Base-by-base conservation (phyloP, 331 rosid species). In the Malus hybrid region DNA sequence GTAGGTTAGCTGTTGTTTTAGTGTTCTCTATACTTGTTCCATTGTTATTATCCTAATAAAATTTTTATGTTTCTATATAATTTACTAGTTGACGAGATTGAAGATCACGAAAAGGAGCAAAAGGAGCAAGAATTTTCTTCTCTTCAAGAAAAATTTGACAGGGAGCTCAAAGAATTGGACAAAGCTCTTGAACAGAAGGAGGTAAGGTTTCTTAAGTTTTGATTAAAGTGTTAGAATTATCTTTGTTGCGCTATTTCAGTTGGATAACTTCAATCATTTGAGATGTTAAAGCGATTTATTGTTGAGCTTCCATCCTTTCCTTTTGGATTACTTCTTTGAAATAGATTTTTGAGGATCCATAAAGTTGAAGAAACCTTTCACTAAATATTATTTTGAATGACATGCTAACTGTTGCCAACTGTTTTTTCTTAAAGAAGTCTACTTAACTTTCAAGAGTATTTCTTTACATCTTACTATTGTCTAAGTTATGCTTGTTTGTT, bases 41-140 rank as follows among this genome's bases (percentile, higher is more conserved):
- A 24, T 11, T 24, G 29, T 13, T 60, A 20, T 11, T 24, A 27
- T 60, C 65, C 65, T 60, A 60, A 22, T 24, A 60, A 24, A 5
- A 2, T 11, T 18, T 10, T 59, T 60, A 27, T 11, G 65, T 24
- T 52, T 52, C 57, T 0, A 3, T 52, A 52, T 52, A 6, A 52
- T 52, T 16, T 52, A 52, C 57, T 52, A 52, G 83, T 74, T 90
- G 96, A 85, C 57, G 94, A 83, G 73, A 84, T 76, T 65, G 93
- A 80, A 74, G 96, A 78, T 80, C 84, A 83, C 13, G 93, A 80
- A 78, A 91, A 91, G 88, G 98, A 91, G 78, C 87, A 79, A 78
- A 91, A 91, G 87, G 98, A 93, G 80, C 87, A 80, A 78, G 97
- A 93, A 65, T 93, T 91, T 77, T 93, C 91, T 66, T 85, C 96